These are phyloP conservation scores for Leccinum sublutescens DNA, from an alignment of 768 basidiomycete genomes.

Conservation along the genomic window DNA sequence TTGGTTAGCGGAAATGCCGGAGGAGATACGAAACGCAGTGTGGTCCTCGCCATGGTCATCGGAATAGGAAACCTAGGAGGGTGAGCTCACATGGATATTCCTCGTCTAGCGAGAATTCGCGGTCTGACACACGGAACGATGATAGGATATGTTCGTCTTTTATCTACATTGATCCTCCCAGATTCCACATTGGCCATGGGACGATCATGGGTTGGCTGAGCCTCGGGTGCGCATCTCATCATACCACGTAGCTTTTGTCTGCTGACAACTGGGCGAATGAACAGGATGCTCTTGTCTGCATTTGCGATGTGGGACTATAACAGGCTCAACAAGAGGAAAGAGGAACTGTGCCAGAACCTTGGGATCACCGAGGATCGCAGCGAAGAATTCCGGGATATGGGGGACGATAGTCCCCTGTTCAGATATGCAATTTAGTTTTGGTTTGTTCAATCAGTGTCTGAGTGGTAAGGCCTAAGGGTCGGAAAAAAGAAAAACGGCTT, in stretches of 20 bases:
- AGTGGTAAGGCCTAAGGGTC: background rate
- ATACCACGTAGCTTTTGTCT: conserved; percentile 10
- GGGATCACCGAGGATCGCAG: conserved; percentile 40
- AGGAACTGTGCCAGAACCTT: conserved; percentile 40
- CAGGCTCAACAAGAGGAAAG: conserved; percentile 49
- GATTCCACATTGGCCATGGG: conserved; percentile 38
- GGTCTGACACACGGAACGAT: conserved; percentile 2
- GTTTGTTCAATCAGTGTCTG: background rate
- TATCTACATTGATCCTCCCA: conserved; percentile 39
- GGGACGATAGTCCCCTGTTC: conserved; percentile 56
- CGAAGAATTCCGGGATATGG: conserved; percentile 47
- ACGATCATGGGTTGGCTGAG: conserved; percentile 37
- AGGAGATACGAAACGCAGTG: conserved; percentile 51
- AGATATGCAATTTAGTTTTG: conserved; percentile 33
- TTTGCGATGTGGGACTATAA: conserved; percentile 50
- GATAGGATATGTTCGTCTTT: conserved; percentile 42
- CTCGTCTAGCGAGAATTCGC: background rate
- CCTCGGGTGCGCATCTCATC: conserved; percentile 21
- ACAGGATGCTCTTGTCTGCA: conserved; percentile 40
- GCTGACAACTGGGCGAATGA: conserved; percentile 24
- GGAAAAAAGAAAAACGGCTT: background rate
- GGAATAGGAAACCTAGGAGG: conserved; percentile 58
- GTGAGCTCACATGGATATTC: conserved; percentile 26
- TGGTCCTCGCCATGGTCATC: conserved; percentile 52
- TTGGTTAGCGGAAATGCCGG: conserved; percentile 58